A percentile compares a stretch with the other conserved stretches of the same genome.
Evolutionary conservation across 768 basidiomycete species (phyloP).

Genomic region (Naganishia onofrii): DNA sequence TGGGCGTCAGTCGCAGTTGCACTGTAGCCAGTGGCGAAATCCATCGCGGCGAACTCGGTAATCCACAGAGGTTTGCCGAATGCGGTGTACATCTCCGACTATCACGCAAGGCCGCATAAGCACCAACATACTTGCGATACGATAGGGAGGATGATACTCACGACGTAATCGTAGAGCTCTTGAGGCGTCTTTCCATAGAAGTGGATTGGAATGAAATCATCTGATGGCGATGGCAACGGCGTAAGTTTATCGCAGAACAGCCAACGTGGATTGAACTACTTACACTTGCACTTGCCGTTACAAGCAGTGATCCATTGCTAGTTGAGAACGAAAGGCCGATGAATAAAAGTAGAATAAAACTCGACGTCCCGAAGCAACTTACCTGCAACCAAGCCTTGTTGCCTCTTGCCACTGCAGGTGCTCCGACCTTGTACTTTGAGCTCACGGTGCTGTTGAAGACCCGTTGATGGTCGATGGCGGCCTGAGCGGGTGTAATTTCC

Average conservation of each 20-base stretch:
- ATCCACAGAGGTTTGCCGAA: constrained; percentile 40
- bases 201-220: constrained; percentile 45
- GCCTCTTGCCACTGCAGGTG: constrained; percentile 42
- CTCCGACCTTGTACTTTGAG: constrained; percentile 36
- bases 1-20: constrained; percentile 35
- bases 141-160: background rate
- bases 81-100: constrained; percentile 34
- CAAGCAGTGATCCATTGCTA: constrained; percentile 44
- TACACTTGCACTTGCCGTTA: constrained; percentile 38
- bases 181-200: constrained; percentile 41
- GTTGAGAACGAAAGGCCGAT: background rate
- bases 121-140: background rate
- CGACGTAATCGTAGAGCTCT: constrained; percentile 31
- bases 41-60: constrained; percentile 37
- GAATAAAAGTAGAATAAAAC: background rate
- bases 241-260: background rate
- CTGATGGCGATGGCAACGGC: background rate
- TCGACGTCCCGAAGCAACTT: constrained; percentile 18
- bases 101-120: background rate
- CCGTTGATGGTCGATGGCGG: constrained; percentile 36
- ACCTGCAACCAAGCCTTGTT: constrained; percentile 41
- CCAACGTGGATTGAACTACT: background rate
- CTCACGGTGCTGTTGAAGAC: constrained; percentile 36
- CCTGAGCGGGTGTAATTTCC: constrained; percentile 29
- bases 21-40: constrained; percentile 33